Percentiles rank a stretch among this genome's conserved stretches.
These are phyloP conservation scores for Grifola frondosa DNA, from an alignment of 1,284 basidiomycete genomes.

Conservation along the genomic window DNA sequence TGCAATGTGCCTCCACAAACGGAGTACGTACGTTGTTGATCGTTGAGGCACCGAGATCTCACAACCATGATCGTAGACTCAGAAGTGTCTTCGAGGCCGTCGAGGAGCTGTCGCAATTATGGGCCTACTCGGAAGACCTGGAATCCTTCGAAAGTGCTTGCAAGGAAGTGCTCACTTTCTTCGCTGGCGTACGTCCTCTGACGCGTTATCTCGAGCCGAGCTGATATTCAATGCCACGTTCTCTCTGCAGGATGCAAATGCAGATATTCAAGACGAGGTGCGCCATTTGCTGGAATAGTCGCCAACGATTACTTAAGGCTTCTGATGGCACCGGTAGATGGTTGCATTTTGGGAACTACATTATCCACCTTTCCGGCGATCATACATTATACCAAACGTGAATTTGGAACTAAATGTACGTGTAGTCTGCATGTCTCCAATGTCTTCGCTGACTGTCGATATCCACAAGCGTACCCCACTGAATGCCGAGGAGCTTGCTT, in stretches of 20 bases:
- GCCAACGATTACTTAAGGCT: not conserved
- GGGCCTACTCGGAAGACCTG: constrained; percentile 66
- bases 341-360: constrained; percentile 61
- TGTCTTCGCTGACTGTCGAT: not conserved
- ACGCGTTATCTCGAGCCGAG: too few species aligned
- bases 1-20: constrained; percentile 66
- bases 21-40: constrained; percentile 47
- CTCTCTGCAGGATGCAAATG: constrained; percentile 21
- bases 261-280: constrained; percentile 63
- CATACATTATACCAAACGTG: constrained; percentile 50
- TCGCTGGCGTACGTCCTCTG: constrained; percentile 51
- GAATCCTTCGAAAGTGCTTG: constrained; percentile 66
- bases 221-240: too few species aligned
- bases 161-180: constrained; percentile 53
- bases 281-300: constrained; percentile 19
- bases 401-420: constrained; percentile 62
- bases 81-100: constrained; percentile 58
- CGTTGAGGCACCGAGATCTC: constrained; percentile 3
- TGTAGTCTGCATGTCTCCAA: constrained; percentile 5
- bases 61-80: constrained; percentile 39
- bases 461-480: constrained; percentile 51
- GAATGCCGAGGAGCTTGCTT: constrained; percentile 44
- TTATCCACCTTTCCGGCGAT: constrained; percentile 53
- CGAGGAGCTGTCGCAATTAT: constrained; percentile 61
- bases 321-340: too few species aligned